A percentile compares a stretch with the other conserved stretches of the same genome.
Evolutionary conservation across 495 filamentous ascomycete genomes (phyloP).

Genomic region (Emericellopsis terricola): DNA sequence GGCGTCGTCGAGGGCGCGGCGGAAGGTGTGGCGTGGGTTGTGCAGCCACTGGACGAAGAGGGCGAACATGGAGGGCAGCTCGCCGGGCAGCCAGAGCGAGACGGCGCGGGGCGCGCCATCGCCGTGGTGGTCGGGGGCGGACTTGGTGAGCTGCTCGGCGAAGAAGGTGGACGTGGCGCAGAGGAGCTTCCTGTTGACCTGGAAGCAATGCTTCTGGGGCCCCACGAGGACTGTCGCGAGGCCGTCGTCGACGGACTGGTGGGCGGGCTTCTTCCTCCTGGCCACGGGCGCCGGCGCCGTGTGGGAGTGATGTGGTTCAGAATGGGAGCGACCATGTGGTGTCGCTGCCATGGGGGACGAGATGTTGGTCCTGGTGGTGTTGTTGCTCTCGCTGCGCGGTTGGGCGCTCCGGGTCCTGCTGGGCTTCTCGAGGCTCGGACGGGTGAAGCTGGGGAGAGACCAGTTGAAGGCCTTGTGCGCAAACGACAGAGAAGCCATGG

Average conservation of each 20-base stretch:
- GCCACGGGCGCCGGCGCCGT: too few relatives aligned
- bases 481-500: too few relatives aligned
- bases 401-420: too few relatives aligned
- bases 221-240: slow-evolving; percentile 18
- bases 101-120: slow-evolving; percentile 2
- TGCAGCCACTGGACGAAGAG: slow-evolving; percentile 28
- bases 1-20: slow-evolving; percentile 18
- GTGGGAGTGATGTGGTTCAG: too few relatives aligned
- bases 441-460: background rate
- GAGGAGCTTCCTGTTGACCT: slow-evolving; percentile 20
- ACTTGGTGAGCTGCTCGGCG: slow-evolving; percentile 14
- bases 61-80: slow-evolving; percentile 26
- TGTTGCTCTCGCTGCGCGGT: too few relatives aligned
- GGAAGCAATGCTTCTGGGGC: slow-evolving; percentile 19
- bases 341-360: too few relatives aligned
- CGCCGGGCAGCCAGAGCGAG: slow-evolving; percentile 19
- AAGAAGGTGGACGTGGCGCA: slow-evolving; percentile 21
- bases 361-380: too few relatives aligned
- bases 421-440: background rate
- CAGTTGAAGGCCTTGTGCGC: background rate
- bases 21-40: slow-evolving; percentile 13
- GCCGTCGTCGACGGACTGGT: too few relatives aligned
- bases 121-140: slow-evolving; percentile 2
- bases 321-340: too few relatives aligned
- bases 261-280: too few relatives aligned